Evolutionary conservation across 345 rosid species (phyloP), one percentile per base, ranked within the genome.

Genomic region (Combretum micranthum): DNA sequence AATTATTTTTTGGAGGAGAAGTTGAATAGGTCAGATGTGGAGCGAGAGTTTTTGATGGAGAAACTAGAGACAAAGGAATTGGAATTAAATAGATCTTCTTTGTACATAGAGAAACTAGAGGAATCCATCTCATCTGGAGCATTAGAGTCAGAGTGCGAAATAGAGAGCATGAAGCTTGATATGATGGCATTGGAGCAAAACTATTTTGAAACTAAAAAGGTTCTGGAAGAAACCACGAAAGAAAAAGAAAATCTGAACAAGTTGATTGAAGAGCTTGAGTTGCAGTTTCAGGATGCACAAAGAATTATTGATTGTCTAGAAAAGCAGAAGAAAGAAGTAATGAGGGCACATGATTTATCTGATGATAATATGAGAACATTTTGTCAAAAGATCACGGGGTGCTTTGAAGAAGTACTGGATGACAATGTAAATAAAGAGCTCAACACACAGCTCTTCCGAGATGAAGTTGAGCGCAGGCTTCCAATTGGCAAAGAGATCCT

Each of bases 121-220:
- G 82, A 84, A 68, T 75, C 85, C 11, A 65, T 83, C 52, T 75
- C 88, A 52, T 76, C 77, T 59, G 62, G 72, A 26, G 73, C 83
- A 20, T 69, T 86, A 39, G 87, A 84, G 66, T 84, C 87, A 2
- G 87, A 84, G 63, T 86, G 88, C 68, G 98, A 88, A 75, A 80
- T 83, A 66, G 95, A 84, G 74, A 84, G 90, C 64, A 72, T 88
- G 86, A 91, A 78, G 77, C 88, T 92, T 43, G 93, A 86, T 53
- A 65, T 79, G 57, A 72, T 66, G 68, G 60, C 82, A 50, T 60
- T 83, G 72, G 90, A 82, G 77, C 83, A 81, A 70, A 69, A 59
- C 51, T 79, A 69, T 55, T 43, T 59, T 71, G 86, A 80, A 71
- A 74, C 85, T 60, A 78, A 52, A 64, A 77, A 83, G 69, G 23